phyloP scores from a whole-genome alignment of 164 flowering plant genomes.

The Liquidambar formosana region DNA sequence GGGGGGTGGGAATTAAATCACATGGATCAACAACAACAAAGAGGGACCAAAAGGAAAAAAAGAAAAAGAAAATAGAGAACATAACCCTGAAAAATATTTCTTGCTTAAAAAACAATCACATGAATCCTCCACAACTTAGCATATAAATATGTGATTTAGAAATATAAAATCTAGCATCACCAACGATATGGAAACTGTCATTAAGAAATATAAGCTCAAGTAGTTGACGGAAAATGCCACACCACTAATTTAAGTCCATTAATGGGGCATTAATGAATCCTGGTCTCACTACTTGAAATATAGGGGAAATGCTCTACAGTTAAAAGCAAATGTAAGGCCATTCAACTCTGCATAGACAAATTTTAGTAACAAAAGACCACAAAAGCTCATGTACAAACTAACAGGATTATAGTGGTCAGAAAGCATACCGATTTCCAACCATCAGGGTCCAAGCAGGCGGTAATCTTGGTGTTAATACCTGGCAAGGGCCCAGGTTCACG shows the following conservation, averaged over 20 bases:
- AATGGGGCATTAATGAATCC: too few species aligned
- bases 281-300: too few species aligned
- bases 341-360: conserved; percentile 2
- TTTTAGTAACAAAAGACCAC: too few species aligned
- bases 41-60: too few species aligned
- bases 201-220: too few species aligned
- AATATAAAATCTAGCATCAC: too few species aligned
- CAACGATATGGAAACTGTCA: too few species aligned
- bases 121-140: too few species aligned
- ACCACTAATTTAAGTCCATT: too few species aligned
- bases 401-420: neutral
- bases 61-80: neutral
- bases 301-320: too few species aligned
- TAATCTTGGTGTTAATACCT: conserved; percentile 45
- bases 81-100: neutral
- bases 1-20: neutral
- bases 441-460: conserved; percentile 51
- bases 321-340: neutral
- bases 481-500: conserved; percentile 52
- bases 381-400: neutral
- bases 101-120: neutral
- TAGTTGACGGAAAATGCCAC: too few species aligned
- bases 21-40: neutral
- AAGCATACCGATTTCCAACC: conserved; percentile 49
- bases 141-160: too few species aligned